Evolutionary conservation across 2,329 filamentous ascomycete genomes (phyloP).

Genomic region (Exophiala sp.): DNA sequence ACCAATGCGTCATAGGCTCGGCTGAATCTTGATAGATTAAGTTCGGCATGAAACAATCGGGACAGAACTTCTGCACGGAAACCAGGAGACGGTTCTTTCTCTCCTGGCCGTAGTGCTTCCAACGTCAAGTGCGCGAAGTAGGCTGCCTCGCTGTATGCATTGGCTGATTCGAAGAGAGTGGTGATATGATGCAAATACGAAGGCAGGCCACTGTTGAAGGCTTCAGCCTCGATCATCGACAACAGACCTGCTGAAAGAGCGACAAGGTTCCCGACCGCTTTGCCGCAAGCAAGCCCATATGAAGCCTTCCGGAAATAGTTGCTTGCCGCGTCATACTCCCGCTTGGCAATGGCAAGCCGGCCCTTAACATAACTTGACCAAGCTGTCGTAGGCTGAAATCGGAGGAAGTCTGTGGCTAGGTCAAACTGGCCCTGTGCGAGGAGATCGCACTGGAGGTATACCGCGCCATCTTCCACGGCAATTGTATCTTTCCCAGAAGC

Average conservation of each 20-base stretch:
- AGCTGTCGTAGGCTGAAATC: slow-evolving; percentile 53
- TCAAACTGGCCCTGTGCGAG: slow-evolving; percentile 62
- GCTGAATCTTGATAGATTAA: slow-evolving; percentile 73
- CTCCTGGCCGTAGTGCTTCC: slow-evolving; percentile 49
- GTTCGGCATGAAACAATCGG: slow-evolving; percentile 74
- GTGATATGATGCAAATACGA: slow-evolving; percentile 85
- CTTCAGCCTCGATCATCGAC: slow-evolving; percentile 64
- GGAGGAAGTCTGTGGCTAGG: slow-evolving; percentile 59
- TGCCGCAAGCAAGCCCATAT: slow-evolving; percentile 46
- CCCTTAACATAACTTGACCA: slow-evolving; percentile 76
- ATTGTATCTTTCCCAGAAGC: slow-evolving; percentile 46
- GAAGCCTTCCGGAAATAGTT: slow-evolving; percentile 75
- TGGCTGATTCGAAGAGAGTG: slow-evolving; percentile 70
- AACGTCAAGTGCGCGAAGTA: slow-evolving; percentile 75
- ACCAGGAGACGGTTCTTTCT: slow-evolving; percentile 34
- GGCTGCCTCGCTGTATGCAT: slow-evolving; percentile 71
- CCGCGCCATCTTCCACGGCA: slow-evolving; percentile 55
- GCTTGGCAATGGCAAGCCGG: slow-evolving; percentile 66
- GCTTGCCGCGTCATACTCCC: slow-evolving; percentile 67
- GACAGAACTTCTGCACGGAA: slow-evolving; percentile 66
- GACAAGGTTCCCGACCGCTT: slow-evolving; percentile 41
- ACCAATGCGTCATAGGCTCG: slow-evolving; percentile 74
- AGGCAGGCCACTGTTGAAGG: slow-evolving; percentile 65
- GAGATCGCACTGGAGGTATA: slow-evolving; percentile 63
- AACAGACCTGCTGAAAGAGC: slow-evolving; percentile 57